Conservation (phyloP, 2,329 filamentous ascomycete species). For the Alternaria consortialis region DNA sequence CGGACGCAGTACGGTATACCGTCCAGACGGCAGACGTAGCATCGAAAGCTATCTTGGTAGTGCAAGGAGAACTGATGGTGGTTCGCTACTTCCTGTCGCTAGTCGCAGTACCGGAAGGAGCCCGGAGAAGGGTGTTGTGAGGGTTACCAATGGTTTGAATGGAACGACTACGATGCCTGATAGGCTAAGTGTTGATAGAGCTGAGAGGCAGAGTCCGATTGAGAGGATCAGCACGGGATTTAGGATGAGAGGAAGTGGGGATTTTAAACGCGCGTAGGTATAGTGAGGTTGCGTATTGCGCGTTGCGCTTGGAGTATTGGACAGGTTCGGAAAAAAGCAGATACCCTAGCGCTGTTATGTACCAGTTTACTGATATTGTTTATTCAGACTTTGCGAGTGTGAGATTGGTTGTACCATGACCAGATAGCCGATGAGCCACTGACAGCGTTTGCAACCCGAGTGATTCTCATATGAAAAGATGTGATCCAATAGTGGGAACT, state of each 20-base stretch:
- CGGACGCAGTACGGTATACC: slow-evolving; percentile 35
- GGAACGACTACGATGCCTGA: slow-evolving; percentile 20
- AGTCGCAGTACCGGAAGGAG: slow-evolving; percentile 43
- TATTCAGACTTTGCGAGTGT: too few species aligned
- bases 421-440: too few species aligned
- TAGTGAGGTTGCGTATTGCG: neutral
- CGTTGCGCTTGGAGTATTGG: neutral
- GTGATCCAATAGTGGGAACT: too few species aligned
- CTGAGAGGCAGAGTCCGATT: slow-evolving; percentile 29
- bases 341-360: slow-evolving; percentile 6
- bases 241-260: slow-evolving; percentile 42
- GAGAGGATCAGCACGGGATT: slow-evolving; percentile 48
- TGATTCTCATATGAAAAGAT: too few species aligned
- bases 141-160: slow-evolving; percentile 17
- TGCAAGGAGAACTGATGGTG: slow-evolving; percentile 15
- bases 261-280: slow-evolving; percentile 30
- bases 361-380: neutral
- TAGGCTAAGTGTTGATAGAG: slow-evolving; percentile 30
- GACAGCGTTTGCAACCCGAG: too few species aligned
- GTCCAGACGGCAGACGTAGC: slow-evolving; percentile 33
- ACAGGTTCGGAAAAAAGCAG: neutral
- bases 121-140: slow-evolving; percentile 20
- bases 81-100: slow-evolving; percentile 39
- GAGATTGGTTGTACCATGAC: too few species aligned
- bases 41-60: slow-evolving; percentile 42